Evolutionary conservation across 805 yeast genomes (phyloP).

Genomic region (Starmerella vaccinii): DNA sequence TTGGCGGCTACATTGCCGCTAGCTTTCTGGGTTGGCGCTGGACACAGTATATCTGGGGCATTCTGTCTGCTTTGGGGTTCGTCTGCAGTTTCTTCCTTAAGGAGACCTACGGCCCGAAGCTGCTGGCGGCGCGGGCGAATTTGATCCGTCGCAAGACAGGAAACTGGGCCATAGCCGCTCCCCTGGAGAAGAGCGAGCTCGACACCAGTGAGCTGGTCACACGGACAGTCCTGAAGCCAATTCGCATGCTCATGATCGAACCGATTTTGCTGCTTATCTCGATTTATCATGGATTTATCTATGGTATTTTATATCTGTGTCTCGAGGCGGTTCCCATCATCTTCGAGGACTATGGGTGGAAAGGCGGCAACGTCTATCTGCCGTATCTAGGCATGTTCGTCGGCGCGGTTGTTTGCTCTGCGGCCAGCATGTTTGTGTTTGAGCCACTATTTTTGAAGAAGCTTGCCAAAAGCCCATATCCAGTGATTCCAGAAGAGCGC

Average conservation of each 20-base stretch:
- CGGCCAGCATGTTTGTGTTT: slow-evolving; percentile 38
- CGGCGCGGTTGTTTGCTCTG: slow-evolving; percentile 54
- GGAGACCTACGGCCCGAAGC: slow-evolving; percentile 36
- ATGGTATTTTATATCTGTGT: slow-evolving; percentile 66
- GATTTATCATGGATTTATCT: slow-evolving; percentile 65
- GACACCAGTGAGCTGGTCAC: slow-evolving; percentile 48
- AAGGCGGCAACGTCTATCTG: slow-evolving; percentile 53
- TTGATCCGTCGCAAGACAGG: slow-evolving; percentile 67
- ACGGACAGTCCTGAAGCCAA: slow-evolving; percentile 58
- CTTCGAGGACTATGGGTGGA: slow-evolving; percentile 54
- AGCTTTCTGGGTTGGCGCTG: slow-evolving; percentile 58
- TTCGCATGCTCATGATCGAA: slow-evolving; percentile 55
- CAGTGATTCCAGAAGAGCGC: slow-evolving; percentile 69
- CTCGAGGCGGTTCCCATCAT: slow-evolving; percentile 68
- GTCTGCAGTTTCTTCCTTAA: slow-evolving; percentile 32
- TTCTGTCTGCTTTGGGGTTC: slow-evolving; percentile 31
- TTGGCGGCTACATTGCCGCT: slow-evolving; percentile 54
- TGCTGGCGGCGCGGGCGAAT: slow-evolving; percentile 56
- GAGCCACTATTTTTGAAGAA: slow-evolving; percentile 45
- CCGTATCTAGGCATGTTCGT: slow-evolving; percentile 69
- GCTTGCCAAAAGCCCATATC: slow-evolving; percentile 43
- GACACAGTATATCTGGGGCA: slow-evolving; percentile 42
- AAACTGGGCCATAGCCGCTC: slow-evolving; percentile 76
- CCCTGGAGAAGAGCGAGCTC: slow-evolving; percentile 61
- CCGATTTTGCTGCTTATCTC: slow-evolving; percentile 61